These are phyloP conservation scores for Tetrahymena thermophila DNA, from an alignment of 73 alveolate genomes.

Conservation along the genomic window DNA sequence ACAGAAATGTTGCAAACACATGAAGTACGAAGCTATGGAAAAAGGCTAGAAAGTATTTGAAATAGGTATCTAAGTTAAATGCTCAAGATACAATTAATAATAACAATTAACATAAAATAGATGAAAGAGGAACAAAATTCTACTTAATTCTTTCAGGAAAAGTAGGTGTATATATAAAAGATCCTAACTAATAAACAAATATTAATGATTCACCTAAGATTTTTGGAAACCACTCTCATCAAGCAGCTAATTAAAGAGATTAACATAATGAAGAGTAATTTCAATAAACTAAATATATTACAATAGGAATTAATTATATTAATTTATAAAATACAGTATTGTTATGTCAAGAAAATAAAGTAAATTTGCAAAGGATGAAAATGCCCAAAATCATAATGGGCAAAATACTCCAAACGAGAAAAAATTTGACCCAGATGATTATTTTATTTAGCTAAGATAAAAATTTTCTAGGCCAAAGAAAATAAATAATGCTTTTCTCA, in stretches of 20 bases:
- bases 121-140: neutral
- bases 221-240: neutral
- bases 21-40: neutral
- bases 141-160: neutral
- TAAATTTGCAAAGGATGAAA: neutral
- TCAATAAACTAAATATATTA: no score
- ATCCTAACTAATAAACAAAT: neutral
- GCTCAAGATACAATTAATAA: neutral
- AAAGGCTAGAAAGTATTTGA: neutral
- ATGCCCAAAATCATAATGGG: neutral
- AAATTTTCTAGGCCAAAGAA: neutral
- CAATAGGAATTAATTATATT: neutral
- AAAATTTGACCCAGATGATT: neutral
- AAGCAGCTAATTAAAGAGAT: neutral
- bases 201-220: neutral
- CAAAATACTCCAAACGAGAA: neutral
- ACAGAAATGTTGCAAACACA: neutral
- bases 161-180: neutral
- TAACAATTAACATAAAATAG: neutral
- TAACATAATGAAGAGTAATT: neutral
- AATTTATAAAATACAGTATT: neutral
- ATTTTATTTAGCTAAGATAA: neutral
- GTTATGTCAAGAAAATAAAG: neutral
- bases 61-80: neutral
- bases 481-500: neutral